Evolutionary conservation across 1,284 basidiomycete genomes (phyloP), one percentile per base, ranked within the genome.

Genomic region (Laetiporus sulphureus): DNA sequence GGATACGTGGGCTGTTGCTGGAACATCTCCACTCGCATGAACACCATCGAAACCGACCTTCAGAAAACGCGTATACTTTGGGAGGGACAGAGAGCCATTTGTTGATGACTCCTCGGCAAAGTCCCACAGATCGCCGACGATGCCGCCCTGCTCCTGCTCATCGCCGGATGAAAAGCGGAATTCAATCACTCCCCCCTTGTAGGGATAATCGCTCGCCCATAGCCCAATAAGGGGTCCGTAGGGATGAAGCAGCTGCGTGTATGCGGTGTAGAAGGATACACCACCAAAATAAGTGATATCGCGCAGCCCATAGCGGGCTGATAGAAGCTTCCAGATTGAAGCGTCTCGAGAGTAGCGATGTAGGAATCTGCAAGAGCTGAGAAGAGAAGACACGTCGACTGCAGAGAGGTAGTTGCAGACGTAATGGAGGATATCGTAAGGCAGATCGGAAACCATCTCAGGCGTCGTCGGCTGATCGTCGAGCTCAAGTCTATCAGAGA

Each of bases 141-240:
- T 53, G 47, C 19, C 44, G 44, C 13, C 35, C 25, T 38, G 37
- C 42, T 21, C 38, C 20, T 44, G 41, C 36, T 19, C 41, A 13
- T 37, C 50, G 45, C 3, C 36, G 13, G 42, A 46, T 4, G 46
- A 37, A 23, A 52, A 30, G 10, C 52, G 50, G 25, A 55, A 55
- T 41, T 54, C 47, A 24, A 55, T 40, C 25, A 57, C 47, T 37
- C 48, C 53, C 8, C 55, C 55, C 16, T 19, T 38, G 41, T 46
- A 57, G 0, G 55, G 53, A 36, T 46, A 50, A 31, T 57, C 55
- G 38, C 52, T 52, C 22, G 53, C 54, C 55, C 55, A 57, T 2
- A 54, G 37, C 2, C 55, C 53, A 5, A 57, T 38, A 0, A 57
- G 37, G 2, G 52, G 39, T 6, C 49, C 51, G 37, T 55, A 57